Conservation (phyloP, 2,329 filamentous ascomycete genomes). For the Metarhizium robertsii region DNA sequence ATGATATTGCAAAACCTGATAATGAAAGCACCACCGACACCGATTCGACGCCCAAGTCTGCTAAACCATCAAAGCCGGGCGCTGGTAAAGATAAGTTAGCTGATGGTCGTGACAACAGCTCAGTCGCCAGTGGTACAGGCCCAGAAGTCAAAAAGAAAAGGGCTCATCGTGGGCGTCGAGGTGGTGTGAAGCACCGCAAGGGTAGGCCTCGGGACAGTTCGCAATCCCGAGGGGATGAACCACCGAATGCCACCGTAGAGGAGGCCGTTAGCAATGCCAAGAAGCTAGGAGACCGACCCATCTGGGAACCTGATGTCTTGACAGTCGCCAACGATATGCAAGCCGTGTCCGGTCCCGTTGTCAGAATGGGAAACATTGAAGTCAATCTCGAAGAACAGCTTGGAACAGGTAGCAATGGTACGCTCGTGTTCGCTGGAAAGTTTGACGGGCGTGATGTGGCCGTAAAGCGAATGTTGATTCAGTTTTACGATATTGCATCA, state of each 20-base stretch:
- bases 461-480: conserved; percentile 92
- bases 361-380: conserved; percentile 54
- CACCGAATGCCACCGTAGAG: conserved; percentile 41
- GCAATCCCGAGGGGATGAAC: conserved; percentile 38
- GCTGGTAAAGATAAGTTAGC: conserved; percentile 1
- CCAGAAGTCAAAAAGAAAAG: conserved; percentile 51
- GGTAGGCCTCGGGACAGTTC: conserved; percentile 44
- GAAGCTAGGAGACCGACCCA: conserved; percentile 42
- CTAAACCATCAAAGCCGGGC: not conserved
- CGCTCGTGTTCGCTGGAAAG: conserved; percentile 86
- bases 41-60: not conserved
- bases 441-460: conserved; percentile 91
- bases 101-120: not conserved
- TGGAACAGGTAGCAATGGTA: conserved; percentile 88
- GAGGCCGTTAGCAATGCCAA: conserved; percentile 52
- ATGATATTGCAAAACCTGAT: not conserved
- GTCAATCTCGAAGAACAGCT: conserved; percentile 55
- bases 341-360: conserved; percentile 48
- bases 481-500: conserved; percentile 91
- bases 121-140: not conserved
- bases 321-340: conserved; percentile 48
- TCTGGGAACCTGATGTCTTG: conserved; percentile 52
- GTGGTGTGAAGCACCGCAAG: conserved; percentile 59
- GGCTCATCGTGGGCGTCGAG: conserved; percentile 60
- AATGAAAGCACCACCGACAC: not conserved